phyloP scores from a whole-genome alignment of 2,329 filamentous ascomycete genomes.

The Nannizziopsis arthrosporioides region DNA sequence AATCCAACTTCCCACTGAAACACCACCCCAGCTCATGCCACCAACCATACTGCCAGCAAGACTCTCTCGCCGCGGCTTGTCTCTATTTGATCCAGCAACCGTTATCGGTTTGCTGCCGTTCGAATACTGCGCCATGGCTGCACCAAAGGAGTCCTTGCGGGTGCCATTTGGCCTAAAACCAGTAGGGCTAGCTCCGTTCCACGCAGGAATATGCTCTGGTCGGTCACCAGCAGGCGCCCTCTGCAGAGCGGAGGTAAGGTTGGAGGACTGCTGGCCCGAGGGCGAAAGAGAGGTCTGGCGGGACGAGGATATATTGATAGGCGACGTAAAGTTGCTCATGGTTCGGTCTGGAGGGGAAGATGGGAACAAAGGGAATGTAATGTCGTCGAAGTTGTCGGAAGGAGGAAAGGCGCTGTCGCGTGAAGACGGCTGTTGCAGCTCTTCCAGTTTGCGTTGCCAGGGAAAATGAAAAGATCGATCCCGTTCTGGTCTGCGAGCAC shows the following conservation, averaged over 20 bases:
- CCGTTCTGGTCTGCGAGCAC: conserved; percentile 34
- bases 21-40: conserved; percentile 93
- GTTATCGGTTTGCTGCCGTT: conserved; percentile 50
- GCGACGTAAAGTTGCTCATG: conserved; percentile 44
- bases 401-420: conserved; percentile 6
- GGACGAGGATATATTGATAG: conserved; percentile 48
- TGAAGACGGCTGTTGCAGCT: background rate
- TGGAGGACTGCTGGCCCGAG: conserved; percentile 49
- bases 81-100: conserved; percentile 39
- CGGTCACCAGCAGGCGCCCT: conserved; percentile 35
- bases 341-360: conserved; percentile 26
- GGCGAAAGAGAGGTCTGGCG: conserved; percentile 48
- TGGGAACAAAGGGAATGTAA: conserved; percentile 32
- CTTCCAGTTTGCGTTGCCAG: conserved; percentile 29
- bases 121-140: conserved; percentile 43
- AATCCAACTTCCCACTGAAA: conserved; percentile 94
- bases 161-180: conserved; percentile 30
- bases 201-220: conserved; percentile 34
- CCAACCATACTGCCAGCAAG: conserved; percentile 52
- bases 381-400: conserved; percentile 18
- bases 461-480: conserved; percentile 33
- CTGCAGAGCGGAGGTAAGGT: conserved; percentile 51
- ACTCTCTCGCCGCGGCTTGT: conserved; percentile 47
- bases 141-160: conserved; percentile 45
- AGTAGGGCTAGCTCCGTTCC: conserved; percentile 29